Evolutionary conservation across 2,329 filamentous ascomycete species (phyloP), one percentile per base, ranked within the genome.

Genomic region (Xylariaceae sp.): DNA sequence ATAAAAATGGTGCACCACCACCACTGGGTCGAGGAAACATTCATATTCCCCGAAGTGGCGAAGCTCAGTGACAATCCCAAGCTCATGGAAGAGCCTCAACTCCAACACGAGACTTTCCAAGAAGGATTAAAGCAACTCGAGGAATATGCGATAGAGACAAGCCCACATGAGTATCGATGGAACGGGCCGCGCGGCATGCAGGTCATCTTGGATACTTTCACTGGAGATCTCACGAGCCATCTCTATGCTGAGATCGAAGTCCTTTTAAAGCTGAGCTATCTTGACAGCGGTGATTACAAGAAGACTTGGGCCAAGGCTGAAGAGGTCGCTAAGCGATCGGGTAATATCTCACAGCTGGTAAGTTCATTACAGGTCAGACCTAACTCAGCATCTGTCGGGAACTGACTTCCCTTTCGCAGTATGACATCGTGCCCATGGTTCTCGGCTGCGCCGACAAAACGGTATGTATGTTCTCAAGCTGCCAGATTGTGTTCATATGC

Each of bases 11-110:
- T 73, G 5, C 57, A 70, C 36, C 67, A 71, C 51, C 70, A 72
- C 51, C 70, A 72, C 50, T 46, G 57, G 1, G 54, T 60, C 34
- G 70, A 73, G 48, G 70, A 73, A 45, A 51, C 42, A 0, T 51
- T 61, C 42, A 67, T 70, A 22, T 73, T 73, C 49, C 69, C 70
- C 1, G 64, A 59, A 31, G 53, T 71, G 6, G 66, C 68, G 31
- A 62, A 60, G n/a, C 55, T 68, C 17, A 63, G 62, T 7, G 60
- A 62, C 6, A 57, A 62, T 28, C 57, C 59, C 0, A 65, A 62
- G 1, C 28, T 69, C 3, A 72, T 72, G 69, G 59, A 64, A 2
- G 56, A 50, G 9, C 67, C 69, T 22, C 50, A 63, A n/a, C 56
- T 64, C 16, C 66, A 73, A 51, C 70, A 73, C 55, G 55, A 63